Percentiles rank a stretch among this genome's conserved stretches.
Conservation (phyloP, 495 filamentous ascomycete genomes). For the Penicillium waksmanii region DNA sequence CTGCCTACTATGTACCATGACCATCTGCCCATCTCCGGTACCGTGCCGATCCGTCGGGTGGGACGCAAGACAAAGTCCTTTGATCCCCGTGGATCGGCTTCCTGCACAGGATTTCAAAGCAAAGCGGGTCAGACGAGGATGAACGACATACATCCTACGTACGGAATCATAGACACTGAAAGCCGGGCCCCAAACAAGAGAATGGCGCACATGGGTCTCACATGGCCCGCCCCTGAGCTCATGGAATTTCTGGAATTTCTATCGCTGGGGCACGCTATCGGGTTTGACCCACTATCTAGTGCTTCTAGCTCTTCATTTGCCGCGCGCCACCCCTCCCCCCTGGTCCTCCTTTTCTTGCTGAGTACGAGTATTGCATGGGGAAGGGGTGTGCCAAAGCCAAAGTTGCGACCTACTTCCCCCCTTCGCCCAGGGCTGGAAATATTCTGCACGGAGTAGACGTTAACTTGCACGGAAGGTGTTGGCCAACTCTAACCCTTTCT, state of each 20-base stretch:
- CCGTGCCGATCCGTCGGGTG: conserved; percentile 15
- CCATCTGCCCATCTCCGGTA: neutral
- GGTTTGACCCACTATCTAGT: conserved; percentile 38
- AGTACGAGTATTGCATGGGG: neutral
- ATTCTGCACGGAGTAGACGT: too few relatives aligned
- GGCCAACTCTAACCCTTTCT: too few relatives aligned
- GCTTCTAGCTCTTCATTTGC: conserved; percentile 36
- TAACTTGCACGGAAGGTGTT: too few relatives aligned
- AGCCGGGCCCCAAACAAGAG: neutral
- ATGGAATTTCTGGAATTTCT: conserved; percentile 25
- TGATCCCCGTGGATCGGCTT: conserved; percentile 1
- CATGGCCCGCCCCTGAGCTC: conserved; percentile 21
- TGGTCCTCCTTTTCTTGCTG: neutral
- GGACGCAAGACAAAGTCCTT: neutral
- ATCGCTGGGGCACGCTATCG: conserved; percentile 16
- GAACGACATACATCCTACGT: too few relatives aligned
- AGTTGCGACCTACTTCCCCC: neutral
- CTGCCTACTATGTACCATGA: neutral
- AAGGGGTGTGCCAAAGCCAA: neutral
- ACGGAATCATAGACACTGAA: neutral
- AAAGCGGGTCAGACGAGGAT: neutral
- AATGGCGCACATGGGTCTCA: conserved; percentile 5
- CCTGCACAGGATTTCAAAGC: conserved; percentile 2
- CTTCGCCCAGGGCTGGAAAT: too few relatives aligned
- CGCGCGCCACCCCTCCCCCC: conserved; percentile 20